Base-by-base conservation (phyloP, 768 basidiomycete species). In the Austroboletus festivus region DNA sequence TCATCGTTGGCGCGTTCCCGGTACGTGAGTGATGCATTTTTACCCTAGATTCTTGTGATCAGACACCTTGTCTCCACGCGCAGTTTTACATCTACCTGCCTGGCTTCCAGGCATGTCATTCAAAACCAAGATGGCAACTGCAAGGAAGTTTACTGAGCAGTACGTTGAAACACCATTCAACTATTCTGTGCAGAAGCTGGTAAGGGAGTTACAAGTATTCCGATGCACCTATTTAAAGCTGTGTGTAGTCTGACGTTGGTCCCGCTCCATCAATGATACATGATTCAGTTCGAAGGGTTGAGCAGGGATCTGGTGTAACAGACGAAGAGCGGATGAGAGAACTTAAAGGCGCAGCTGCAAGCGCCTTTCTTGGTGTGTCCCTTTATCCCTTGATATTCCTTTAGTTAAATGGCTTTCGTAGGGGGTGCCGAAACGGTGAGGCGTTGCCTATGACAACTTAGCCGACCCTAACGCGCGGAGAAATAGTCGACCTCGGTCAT, bases 41-140 rank as follows among this genome's bases (percentile, higher is more conserved):
- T 5, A 9, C 12, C 5, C 16, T 35, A 28, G 5, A 15, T 35
- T 35, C 16, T 35, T 15, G 5, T 35, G 34, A 8, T 13, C 34
- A 35, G 34, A 13, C 16, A 13, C 33, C 16, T 15, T 13, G 16
- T 34, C 12, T 37, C 18, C 16, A 18, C 11, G 4, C 18, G 6
- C 3, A 54, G 53, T 54, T 18, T 26, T 53, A 5, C 4, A 38
- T 15, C 26, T 55, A 2, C 47, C 54, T 0, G 46, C 52, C 2
- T 57, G 56, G 55, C 18, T 58, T 19, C 56, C 56, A 0, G 47
- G 56, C 0, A 57, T 57, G 51, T 44, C 47, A 8, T 57, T 50
- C 12, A 58, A 54, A 31, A 43, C 16, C 15, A 19, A 39, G 1
- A 37, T 47, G 37, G 45, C 30, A 2, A n/a, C 12, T 0, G 41